phyloP scores from a whole-genome alignment of 768 basidiomycete species.

The Pulveroboletus sp. region DNA sequence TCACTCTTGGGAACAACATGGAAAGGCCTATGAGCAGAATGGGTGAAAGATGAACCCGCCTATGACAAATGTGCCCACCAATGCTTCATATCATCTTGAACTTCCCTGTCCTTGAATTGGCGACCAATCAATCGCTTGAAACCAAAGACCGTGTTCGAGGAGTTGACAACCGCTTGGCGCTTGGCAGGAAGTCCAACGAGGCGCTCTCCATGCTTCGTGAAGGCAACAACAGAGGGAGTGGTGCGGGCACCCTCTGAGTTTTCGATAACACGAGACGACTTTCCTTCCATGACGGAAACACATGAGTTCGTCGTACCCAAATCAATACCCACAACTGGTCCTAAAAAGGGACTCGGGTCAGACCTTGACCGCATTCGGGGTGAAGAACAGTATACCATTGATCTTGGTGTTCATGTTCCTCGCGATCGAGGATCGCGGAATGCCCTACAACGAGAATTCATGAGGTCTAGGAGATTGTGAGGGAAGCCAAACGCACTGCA shows the following conservation, averaged over 20 bases:
- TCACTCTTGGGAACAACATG: constrained; percentile 68
- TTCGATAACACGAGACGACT: constrained; percentile 92
- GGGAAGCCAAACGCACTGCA: constrained; percentile 44
- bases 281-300: constrained; percentile 93
- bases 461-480: background rate
- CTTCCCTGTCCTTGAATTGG: constrained; percentile 89
- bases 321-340: constrained; percentile 94
- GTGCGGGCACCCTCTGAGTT: constrained; percentile 97
- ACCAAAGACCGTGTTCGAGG: constrained; percentile 88
- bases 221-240: constrained; percentile 97
- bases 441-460: constrained; percentile 39
- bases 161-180: constrained; percentile 95
- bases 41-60: background rate
- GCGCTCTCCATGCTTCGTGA: constrained; percentile 97
- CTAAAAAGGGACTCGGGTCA: constrained; percentile 32
- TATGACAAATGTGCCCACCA: constrained; percentile 46
- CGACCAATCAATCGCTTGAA: constrained; percentile 96
- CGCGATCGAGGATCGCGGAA: constrained; percentile 71
- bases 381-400: constrained; percentile 49
- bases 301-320: constrained; percentile 92
- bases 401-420: constrained; percentile 97
- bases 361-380: background rate
- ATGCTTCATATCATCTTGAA: constrained; percentile 83
- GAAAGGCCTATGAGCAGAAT: constrained; percentile 61
- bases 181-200: constrained; percentile 95